Percentiles rank a stretch among this genome's conserved stretches.
Evolutionary conservation across 108 stramenopile genomes (phyloP).

Genomic region (Pseudonitzschia pungens): DNA sequence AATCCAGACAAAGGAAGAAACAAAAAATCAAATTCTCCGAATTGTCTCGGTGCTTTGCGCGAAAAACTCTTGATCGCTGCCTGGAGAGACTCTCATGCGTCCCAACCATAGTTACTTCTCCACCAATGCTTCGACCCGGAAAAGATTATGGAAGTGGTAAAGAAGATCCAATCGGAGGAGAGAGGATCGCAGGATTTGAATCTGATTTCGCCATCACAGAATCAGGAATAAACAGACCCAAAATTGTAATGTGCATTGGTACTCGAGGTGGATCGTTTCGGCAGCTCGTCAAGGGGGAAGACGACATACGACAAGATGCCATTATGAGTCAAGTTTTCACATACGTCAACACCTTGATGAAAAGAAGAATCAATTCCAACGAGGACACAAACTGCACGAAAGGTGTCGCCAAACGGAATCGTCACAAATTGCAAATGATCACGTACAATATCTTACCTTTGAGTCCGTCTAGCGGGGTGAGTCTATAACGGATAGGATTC

Average conservation of each 20-base stretch:
- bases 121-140: conserved; percentile 58
- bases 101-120: conserved; percentile 72
- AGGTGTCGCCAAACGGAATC: conserved; percentile 9
- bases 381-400: background rate
- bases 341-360: conserved; percentile 85
- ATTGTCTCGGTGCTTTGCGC: conserved; percentile 6
- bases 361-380: conserved; percentile 12
- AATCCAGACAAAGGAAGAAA: conserved; percentile 49
- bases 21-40: conserved; percentile 33
- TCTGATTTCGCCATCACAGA: conserved; percentile 72
- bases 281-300: conserved; percentile 93
- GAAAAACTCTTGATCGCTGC: conserved; percentile 36
- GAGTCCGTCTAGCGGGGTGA: conserved; percentile 85
- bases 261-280: conserved; percentile 66
- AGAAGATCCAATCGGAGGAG: conserved; percentile 67
- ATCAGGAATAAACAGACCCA: conserved; percentile 83
- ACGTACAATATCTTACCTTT: conserved; percentile 91
- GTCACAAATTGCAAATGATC: conserved; percentile 56
- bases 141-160: conserved; percentile 65
- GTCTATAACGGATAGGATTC: background rate
- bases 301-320: conserved; percentile 97
- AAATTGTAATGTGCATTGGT: conserved; percentile 85
- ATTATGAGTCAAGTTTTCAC: conserved; percentile 97
- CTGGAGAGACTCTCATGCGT: conserved; percentile 26
- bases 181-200: conserved; percentile 68